These are phyloP conservation scores for Phaeophleospora eucalypticola DNA, from an alignment of 2,329 filamentous ascomycete genomes.

Conservation along the genomic window DNA sequence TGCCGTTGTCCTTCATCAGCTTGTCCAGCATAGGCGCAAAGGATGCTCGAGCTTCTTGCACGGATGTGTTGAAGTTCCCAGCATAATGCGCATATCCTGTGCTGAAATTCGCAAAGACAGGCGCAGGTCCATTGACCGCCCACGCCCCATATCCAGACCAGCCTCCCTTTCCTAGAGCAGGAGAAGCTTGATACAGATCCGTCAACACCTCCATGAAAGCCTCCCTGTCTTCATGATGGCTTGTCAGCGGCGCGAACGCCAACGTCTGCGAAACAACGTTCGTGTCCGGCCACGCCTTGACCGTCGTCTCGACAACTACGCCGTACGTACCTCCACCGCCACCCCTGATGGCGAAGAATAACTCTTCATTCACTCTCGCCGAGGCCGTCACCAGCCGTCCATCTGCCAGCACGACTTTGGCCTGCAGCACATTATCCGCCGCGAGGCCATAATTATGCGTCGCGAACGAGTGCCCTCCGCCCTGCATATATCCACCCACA, in stretches of 20 bases:
- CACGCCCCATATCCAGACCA: slow-evolving; percentile 32
- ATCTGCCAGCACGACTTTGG: slow-evolving; percentile 22
- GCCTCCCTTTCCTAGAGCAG: slow-evolving; percentile 27
- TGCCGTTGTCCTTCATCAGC: slow-evolving; percentile 21
- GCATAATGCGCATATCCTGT: slow-evolving; percentile 28
- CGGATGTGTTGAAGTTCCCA: slow-evolving; percentile 24
- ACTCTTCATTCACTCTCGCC: slow-evolving; percentile 41
- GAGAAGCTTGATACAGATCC: slow-evolving; percentile 25
- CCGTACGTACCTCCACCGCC: slow-evolving; percentile 46
- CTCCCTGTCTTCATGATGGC: slow-evolving; percentile 7
- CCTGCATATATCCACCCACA: slow-evolving; percentile 27
- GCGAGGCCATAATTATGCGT: slow-evolving; percentile 24
- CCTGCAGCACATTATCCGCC: slow-evolving; percentile 23
- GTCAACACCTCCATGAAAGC: slow-evolving; percentile 25
- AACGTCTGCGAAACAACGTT: slow-evolving; percentile 22
- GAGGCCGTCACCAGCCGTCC: slow-evolving; percentile 30
- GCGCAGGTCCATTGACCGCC: slow-evolving; percentile 19
- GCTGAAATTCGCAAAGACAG: slow-evolving; percentile 24
- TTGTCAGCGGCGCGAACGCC: slow-evolving; percentile 24
- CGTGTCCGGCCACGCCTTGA: slow-evolving; percentile 21
- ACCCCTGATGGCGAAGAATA: slow-evolving; percentile 53
- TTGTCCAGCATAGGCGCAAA: slow-evolving; percentile 22
- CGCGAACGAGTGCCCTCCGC: slow-evolving; percentile 23
- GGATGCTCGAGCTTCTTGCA: slow-evolving; percentile 14
- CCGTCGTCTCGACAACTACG: slow-evolving; percentile 18